These are phyloP conservation scores for Platismatia glauca DNA, from an alignment of 495 filamentous ascomycete species.

Conservation along the genomic window DNA sequence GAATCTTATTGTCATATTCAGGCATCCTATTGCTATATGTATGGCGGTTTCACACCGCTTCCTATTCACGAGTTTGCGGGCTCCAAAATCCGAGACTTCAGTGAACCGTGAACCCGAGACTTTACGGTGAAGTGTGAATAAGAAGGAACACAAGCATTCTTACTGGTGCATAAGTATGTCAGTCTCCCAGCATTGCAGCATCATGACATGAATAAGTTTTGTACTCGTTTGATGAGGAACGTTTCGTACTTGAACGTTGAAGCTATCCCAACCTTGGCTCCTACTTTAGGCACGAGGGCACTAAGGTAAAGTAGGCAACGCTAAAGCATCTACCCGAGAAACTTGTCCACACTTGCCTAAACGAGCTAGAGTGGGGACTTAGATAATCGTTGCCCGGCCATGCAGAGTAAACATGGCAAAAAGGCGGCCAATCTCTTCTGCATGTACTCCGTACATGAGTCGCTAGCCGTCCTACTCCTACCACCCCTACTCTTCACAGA, in stretches of 20 bases:
- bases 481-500: slow-evolving; percentile 2
- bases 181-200: too few relatives aligned
- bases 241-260: not conserved
- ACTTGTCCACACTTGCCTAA: too few relatives aligned
- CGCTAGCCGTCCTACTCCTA: not conserved
- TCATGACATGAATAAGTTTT: not conserved
- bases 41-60: not conserved
- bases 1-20: not conserved
- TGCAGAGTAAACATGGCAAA: slow-evolving; percentile 3
- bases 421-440: slow-evolving; percentile 4
- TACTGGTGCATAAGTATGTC: not conserved
- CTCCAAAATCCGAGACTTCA: not conserved
- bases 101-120: not conserved
- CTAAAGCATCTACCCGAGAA: slow-evolving; percentile 9
- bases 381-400: slow-evolving; percentile 13
- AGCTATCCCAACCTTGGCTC: too few relatives aligned
- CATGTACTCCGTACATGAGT: slow-evolving; percentile 6
- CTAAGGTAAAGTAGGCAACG: too few relatives aligned
- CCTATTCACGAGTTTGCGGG: not conserved
- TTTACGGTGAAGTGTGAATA: not conserved
- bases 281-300: too few relatives aligned
- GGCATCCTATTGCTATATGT: not conserved
- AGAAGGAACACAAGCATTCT: not conserved
- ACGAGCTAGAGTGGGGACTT: too few relatives aligned
- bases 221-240: not conserved